phyloP scores from a whole-genome alignment of 1,284 basidiomycete species.

The Amylostereum chailletii region DNA sequence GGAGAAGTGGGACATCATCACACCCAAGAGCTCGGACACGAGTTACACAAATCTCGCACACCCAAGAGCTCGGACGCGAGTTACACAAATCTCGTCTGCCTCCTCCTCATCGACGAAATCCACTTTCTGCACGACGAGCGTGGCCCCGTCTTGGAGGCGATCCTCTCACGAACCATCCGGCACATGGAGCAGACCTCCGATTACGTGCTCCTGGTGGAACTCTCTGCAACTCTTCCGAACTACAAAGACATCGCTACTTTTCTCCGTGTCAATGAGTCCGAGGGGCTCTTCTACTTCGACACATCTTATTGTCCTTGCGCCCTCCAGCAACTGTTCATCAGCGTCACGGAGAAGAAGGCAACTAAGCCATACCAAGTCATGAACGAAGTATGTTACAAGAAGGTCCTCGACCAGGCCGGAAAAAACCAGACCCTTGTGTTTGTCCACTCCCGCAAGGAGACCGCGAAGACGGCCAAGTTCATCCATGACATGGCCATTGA shows the following conservation, averaged over 20 bases:
- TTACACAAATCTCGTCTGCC: slow-evolving; percentile 94
- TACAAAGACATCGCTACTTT: slow-evolving; percentile 99
- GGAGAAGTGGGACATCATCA: slow-evolving; percentile 99
- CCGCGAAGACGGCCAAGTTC: slow-evolving; percentile 94
- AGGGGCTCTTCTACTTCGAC: slow-evolving; percentile 94
- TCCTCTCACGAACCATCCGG: slow-evolving; percentile 88
- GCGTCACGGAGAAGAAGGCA: slow-evolving; percentile 91
- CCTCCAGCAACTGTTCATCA: slow-evolving; percentile 95
- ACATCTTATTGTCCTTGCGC: slow-evolving; percentile 90
- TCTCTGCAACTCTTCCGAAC: slow-evolving; percentile 96
- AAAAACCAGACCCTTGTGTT: neutral
- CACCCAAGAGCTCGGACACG: slow-evolving; percentile 55
- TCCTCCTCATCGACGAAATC: slow-evolving; percentile 98
- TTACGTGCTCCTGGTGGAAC: slow-evolving; percentile 89
- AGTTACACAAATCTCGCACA: slow-evolving; percentile 70
- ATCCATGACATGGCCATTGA: slow-evolving; percentile 94
- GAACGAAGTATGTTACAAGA: slow-evolving; percentile 99
- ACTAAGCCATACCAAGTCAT: slow-evolving; percentile 98
- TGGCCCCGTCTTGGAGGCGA: slow-evolving; percentile 92
- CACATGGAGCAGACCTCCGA: slow-evolving; percentile 93
- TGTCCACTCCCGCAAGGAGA: slow-evolving; percentile 91
- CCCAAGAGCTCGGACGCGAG: slow-evolving; percentile 94
- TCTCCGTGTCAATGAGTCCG: slow-evolving; percentile 88
- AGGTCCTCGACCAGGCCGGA: slow-evolving; percentile 83
- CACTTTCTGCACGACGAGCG: slow-evolving; percentile 97